A percentile compares a stretch with the other conserved stretches of the same genome.
Conservation (phyloP, 768 basidiomycete genomes). For the Boletus sp. region DNA sequence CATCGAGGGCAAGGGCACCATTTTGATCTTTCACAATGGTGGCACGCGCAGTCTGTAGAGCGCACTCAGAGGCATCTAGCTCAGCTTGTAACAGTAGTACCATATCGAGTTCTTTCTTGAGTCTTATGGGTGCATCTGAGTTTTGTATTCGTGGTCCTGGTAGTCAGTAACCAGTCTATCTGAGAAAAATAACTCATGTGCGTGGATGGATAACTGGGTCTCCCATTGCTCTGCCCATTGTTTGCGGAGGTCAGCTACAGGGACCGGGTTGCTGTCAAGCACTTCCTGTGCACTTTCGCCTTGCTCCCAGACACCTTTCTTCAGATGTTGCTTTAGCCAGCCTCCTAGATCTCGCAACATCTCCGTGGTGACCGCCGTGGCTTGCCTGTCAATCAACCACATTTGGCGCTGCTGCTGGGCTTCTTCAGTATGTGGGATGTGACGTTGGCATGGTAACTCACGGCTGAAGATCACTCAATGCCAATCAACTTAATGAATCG, state of each 20-base stretch:
- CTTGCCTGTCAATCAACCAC: neutral
- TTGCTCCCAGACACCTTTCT: neutral
- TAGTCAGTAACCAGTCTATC: neutral
- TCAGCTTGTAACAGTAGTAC: constrained; percentile 26
- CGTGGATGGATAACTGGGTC: neutral
- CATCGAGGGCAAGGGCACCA: constrained; percentile 12
- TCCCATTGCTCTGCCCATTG: neutral
- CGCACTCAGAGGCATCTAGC: constrained; percentile 23
- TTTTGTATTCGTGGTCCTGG: neutral
- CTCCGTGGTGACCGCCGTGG: neutral
- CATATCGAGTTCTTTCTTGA: constrained; percentile 10
- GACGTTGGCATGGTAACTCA: neutral
- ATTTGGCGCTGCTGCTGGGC: neutral
- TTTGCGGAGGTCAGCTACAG: neutral
- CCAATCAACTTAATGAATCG: constrained; percentile 22
- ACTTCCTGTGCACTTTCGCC: neutral
- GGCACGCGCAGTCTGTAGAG: constrained; percentile 12
- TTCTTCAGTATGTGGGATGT: neutral
- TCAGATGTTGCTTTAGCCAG: neutral
- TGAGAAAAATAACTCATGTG: neutral
- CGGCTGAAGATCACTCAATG: neutral
- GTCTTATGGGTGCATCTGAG: neutral
- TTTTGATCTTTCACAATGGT: constrained; percentile 3
- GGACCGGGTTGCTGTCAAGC: neutral
- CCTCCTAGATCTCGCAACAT: neutral